These are phyloP conservation scores for Boletellus deceptivus DNA, from an alignment of 1,284 basidiomycete genomes.

Conservation along the genomic window DNA sequence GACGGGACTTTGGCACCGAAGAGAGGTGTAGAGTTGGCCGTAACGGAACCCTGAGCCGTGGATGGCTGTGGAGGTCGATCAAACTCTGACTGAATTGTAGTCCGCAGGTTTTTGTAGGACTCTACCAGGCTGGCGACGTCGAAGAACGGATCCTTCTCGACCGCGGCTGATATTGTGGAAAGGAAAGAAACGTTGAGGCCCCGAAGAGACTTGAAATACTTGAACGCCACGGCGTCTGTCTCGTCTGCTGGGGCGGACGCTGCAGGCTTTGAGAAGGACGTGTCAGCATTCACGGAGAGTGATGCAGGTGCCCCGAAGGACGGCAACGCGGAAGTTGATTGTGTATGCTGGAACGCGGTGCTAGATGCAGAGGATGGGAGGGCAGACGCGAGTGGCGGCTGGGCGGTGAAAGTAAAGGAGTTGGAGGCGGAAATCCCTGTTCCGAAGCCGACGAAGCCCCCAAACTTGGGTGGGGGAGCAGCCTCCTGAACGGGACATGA, in stretches of 20 bases:
- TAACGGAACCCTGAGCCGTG: slow-evolving; percentile 2
- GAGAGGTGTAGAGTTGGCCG: slow-evolving; percentile 9
- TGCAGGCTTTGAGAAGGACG: slow-evolving; percentile 8
- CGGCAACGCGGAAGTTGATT: slow-evolving; percentile 14
- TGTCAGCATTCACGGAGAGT: slow-evolving; percentile 4
- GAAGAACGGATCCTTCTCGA: slow-evolving; percentile 76
- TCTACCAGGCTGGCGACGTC: slow-evolving; percentile 63
- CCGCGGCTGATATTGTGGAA: slow-evolving; percentile 55
- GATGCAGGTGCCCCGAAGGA: slow-evolving; percentile 7
- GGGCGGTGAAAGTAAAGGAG: slow-evolving; percentile 35
- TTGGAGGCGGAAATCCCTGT: slow-evolving; percentile 25
- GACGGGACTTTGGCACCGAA: slow-evolving; percentile 10
- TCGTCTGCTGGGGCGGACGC: slow-evolving; percentile 23
- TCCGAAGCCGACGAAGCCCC: slow-evolving; percentile 51
- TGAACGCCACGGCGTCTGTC: slow-evolving; percentile 38
- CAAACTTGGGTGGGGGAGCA: slow-evolving; percentile 38
- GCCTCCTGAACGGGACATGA: slow-evolving; percentile 20
- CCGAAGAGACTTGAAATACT: slow-evolving; percentile 74
- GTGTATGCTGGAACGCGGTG: slow-evolving; percentile 3
- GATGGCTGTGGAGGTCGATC: slow-evolving; percentile 34
- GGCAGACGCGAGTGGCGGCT: slow-evolving; percentile 15
- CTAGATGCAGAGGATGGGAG: slow-evolving; percentile 33
- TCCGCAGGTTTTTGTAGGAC: slow-evolving; percentile 63
- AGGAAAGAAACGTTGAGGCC: slow-evolving; percentile 79
- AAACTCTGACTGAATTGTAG: slow-evolving; percentile 56